These are phyloP conservation scores for Cyamopsis tetragonoloba DNA, from an alignment of 306 rosid species.

Conservation along the genomic window DNA sequence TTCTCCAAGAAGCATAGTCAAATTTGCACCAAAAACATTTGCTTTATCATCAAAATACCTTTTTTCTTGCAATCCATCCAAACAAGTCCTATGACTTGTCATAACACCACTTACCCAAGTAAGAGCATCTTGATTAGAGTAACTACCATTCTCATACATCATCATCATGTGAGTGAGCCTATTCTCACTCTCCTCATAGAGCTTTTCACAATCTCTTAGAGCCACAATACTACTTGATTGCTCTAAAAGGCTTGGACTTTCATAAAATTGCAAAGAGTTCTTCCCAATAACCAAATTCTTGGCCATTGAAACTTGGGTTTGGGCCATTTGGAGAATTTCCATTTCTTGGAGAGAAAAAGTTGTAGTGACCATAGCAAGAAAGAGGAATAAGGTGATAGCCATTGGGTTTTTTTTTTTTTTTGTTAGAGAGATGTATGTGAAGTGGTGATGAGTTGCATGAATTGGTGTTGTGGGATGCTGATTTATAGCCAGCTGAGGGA, in stretches of 20 bases:
- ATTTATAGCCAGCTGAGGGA: conserved; percentile 48
- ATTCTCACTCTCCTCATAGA: conserved; percentile 54
- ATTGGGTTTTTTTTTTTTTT: no score
- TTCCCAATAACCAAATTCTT: conserved; percentile 38
- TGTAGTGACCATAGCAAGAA: conserved; percentile 19
- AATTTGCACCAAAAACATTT: conserved; percentile 26
- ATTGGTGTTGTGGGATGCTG: conserved; percentile 25
- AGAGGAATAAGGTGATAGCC: conserved; percentile 34
- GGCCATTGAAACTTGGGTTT: conserved; percentile 30
- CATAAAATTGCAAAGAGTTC: conserved; percentile 7
- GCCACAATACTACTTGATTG: not conserved
- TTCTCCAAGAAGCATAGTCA: conserved; percentile 39
- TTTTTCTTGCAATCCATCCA: conserved; percentile 49
- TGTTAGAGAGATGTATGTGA: not conserved
- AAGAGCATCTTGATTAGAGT: conserved; percentile 37
- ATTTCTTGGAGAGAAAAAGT: conserved; percentile 28
- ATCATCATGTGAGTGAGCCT: conserved; percentile 37
- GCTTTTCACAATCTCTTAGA: conserved; percentile 50
- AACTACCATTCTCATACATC: conserved; percentile 5
- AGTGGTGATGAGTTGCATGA: conserved; percentile 33
- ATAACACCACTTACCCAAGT: conserved; percentile 53
- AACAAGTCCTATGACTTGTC: conserved; percentile 51
- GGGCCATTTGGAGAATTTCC: conserved; percentile 34
- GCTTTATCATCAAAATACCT: conserved; percentile 27
- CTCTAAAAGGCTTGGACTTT: not conserved